These are phyloP conservation scores for Carex littledalei DNA, from an alignment of 176 grass and related monocot genomes.

Conservation along the genomic window DNA sequence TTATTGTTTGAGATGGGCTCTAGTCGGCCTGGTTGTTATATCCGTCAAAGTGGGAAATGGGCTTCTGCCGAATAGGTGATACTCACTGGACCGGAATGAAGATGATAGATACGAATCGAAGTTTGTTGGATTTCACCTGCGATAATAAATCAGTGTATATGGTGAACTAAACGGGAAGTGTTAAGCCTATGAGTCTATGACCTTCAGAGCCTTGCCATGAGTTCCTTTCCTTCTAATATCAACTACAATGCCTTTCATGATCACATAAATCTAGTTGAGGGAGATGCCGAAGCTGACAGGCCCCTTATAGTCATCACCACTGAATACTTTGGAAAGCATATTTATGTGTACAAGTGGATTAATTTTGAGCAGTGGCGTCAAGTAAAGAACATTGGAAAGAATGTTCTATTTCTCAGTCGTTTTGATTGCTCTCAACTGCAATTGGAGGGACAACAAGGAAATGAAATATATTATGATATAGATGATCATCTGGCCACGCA, in stretches of 20 bases:
- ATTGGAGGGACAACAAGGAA: background rate
- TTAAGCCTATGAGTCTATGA: background rate
- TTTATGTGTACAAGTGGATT: background rate
- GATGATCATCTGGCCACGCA: background rate
- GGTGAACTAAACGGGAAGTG: background rate
- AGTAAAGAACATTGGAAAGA: background rate
- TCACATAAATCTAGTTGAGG: background rate
- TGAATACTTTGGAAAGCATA: background rate
- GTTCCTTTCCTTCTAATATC: background rate
- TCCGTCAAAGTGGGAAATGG: background rate
- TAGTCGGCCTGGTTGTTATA: background rate
- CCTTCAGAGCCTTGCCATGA: background rate
- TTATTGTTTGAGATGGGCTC: too few relatives aligned
- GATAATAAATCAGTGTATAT: background rate
- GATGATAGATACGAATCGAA: background rate
- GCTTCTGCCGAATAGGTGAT: slow-evolving; percentile 2
- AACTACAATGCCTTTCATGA: background rate
- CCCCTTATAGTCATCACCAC: background rate
- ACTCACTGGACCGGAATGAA: background rate
- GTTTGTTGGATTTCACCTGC: background rate
- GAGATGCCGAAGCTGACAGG: background rate
- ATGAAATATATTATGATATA: background rate
- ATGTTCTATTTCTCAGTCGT: background rate
- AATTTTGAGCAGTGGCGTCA: background rate
- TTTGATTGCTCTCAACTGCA: background rate